Conservation (phyloP, 169 alveolate genomes). For the Plasmodium inui region DNA sequence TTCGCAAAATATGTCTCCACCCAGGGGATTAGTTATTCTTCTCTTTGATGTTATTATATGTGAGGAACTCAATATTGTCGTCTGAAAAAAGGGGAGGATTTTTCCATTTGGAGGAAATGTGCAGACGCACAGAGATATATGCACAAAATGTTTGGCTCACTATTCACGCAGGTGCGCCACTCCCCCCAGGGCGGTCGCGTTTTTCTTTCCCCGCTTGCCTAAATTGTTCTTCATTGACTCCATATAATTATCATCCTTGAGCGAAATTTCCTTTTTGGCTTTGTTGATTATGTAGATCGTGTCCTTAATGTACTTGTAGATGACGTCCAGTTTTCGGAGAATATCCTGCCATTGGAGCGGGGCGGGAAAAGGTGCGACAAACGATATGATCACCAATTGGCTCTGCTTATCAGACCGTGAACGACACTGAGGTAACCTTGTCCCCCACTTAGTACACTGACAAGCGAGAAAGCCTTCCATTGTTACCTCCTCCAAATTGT, state of each 20-base stretch:
- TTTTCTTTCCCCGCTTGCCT: conserved; percentile 5
- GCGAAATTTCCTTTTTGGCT: conserved; percentile 63
- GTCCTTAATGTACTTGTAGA: conserved; percentile 67
- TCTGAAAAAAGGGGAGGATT: conserved; percentile 20
- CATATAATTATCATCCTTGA: conserved; percentile 55
- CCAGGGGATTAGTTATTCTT: conserved; percentile 12
- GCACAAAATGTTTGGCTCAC: not conserved
- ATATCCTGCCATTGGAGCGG: conserved; percentile 45
- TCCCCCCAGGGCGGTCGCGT: not conserved
- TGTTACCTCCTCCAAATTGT: conserved; percentile 47
- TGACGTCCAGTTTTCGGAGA: conserved; percentile 38
- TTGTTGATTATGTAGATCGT: conserved; percentile 62
- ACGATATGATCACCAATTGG: not conserved
- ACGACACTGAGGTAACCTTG: not conserved
- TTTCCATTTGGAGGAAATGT: not conserved
- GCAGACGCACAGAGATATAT: not conserved
- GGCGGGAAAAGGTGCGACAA: not conserved
- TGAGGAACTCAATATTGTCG: conserved; percentile 54
- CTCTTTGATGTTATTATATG: conserved; percentile 64
- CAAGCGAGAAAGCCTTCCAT: not conserved
- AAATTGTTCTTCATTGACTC: conserved; percentile 49
- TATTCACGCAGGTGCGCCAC: not conserved
- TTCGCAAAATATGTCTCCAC: not conserved
- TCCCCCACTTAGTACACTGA: not conserved
- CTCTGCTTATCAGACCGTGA: not conserved